phyloP scores from a whole-genome alignment of 495 filamentous ascomycete genomes.

The Penicillium pancosmium region DNA sequence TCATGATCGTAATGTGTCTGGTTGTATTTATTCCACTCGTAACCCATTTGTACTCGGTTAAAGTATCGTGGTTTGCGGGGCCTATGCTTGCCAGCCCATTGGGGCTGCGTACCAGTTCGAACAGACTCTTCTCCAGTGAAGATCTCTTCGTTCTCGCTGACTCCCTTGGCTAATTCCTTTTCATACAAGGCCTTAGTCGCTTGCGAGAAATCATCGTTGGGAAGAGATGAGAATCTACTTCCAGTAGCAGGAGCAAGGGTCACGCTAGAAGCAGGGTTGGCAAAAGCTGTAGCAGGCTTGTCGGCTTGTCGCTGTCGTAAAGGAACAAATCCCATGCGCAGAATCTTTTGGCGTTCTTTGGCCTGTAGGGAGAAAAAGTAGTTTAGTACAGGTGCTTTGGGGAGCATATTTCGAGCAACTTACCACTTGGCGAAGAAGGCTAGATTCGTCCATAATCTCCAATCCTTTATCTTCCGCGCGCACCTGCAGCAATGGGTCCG shows the following conservation, averaged over 20 bases:
- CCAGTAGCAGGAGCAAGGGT: constrained; percentile 48
- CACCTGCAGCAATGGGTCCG: constrained; percentile 70
- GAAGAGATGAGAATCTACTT: constrained; percentile 72
- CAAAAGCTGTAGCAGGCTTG: constrained; percentile 44
- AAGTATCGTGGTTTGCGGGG: constrained; percentile 96
- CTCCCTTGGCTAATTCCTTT: constrained; percentile 87
- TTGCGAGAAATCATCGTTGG: constrained; percentile 86
- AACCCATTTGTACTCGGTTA: constrained; percentile 98
- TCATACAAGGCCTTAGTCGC: constrained; percentile 92
- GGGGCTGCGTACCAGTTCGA: constrained; percentile 61
- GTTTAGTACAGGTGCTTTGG: constrained; percentile 5
- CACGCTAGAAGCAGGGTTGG: constrained; percentile 33
- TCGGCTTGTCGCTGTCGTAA: constrained; percentile 55
- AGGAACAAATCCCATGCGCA: constrained; percentile 72
- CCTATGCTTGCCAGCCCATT: constrained; percentile 88
- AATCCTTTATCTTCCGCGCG: constrained; percentile 67
- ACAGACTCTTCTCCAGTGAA: constrained; percentile 91
- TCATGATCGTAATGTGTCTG: constrained; percentile 99
- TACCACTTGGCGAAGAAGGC: constrained; percentile 62
- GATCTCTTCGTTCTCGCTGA: constrained; percentile 94
- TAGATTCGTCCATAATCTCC: constrained; percentile 62
- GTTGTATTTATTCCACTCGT: constrained; percentile 99
- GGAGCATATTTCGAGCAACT: constrained; percentile 22
- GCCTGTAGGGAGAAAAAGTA: constrained; percentile 33
- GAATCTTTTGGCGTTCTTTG: constrained; percentile 63